Evolutionary conservation across 176 grass and related monocot species (phyloP), one percentile per base, ranked within the genome.

Genomic region (Zoysia japonica): DNA sequence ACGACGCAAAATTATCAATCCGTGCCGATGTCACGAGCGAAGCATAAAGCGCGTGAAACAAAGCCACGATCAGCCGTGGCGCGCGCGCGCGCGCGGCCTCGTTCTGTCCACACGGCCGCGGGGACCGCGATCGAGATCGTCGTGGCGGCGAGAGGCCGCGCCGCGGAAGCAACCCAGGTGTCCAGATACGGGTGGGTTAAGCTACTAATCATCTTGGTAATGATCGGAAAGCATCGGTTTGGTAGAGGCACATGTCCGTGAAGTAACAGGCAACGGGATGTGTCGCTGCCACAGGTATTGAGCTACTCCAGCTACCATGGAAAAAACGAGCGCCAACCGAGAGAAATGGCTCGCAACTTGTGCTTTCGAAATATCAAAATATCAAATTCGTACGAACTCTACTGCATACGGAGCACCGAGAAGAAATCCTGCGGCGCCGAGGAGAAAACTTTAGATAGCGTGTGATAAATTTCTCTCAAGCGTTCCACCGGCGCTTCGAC

Each of bases 201-300:
- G 14, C 40, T 10, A 17, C 41, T 43, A 17, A 67, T 41, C 64
- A 3, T 13, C 9, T n/a, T 42, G 37, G 52, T 45, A 17, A 57
- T 67, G 70, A 47, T 43, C 17, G 46, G 0, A 19, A 35, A 43
- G 19, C 59, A 53, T 47, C 8, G 61, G 86, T 53, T 83, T 51
- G 61, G 80, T 78, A 50, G 35, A 40, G 16, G 67, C n/a, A 19
- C 20, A 51, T 86, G 56, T 81, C 54, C 56, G 12, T 11, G 74
- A 83, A 61, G 70, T 40, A 79, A 83, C 70, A 11, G 39, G 67
- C 67, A 74, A 84, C 76, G 55, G 75, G 53, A 56, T 69, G 20
- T 11, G 76, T 80, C 75, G 54, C 70, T 80, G 5, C 56, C 40
- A 44, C 48, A 2, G 59, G 14, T 74, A 43, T 68, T 19, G 19